Conservation (phyloP, 371 early-diverging fungal genomes). For the Aphelidium insulamus region DNA sequence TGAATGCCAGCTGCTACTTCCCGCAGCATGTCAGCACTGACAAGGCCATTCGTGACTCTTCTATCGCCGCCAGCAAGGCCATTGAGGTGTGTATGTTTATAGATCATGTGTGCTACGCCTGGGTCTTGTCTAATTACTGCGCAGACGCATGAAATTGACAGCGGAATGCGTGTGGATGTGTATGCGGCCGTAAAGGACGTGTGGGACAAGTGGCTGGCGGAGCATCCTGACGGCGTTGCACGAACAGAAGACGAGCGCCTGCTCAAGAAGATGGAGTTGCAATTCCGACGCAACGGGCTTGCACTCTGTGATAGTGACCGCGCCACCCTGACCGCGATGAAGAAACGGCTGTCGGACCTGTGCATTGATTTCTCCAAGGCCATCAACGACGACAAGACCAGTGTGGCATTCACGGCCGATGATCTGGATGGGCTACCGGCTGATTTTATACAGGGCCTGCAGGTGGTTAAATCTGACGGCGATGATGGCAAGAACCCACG, state of each 20-base stretch:
- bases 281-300: constrained; percentile 43
- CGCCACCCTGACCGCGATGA: constrained; percentile 27
- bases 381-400: constrained; percentile 27
- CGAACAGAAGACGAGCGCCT: constrained; percentile 40
- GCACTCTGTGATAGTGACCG: constrained; percentile 32
- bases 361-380: constrained; percentile 37
- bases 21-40: constrained; percentile 40
- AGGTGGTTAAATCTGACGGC: constrained; percentile 22
- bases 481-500: constrained; percentile 34
- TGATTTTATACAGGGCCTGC: constrained; percentile 33
- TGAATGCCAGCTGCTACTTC: constrained; percentile 23
- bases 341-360: constrained; percentile 39
- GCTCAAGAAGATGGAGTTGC: constrained; percentile 29
- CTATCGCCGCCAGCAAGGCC: constrained; percentile 30
- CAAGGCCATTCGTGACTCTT: constrained; percentile 42
- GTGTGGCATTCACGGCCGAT: constrained; percentile 17
- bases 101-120: background rate
- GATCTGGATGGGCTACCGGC: constrained; percentile 53
- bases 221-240: constrained; percentile 20
- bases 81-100: constrained; percentile 7
- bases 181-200: constrained; percentile 31
- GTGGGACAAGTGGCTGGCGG: constrained; percentile 20
- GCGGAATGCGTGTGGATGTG: constrained; percentile 49
- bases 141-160: constrained; percentile 45
- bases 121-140: background rate